These are phyloP conservation scores for Tolypocladium nubicola DNA, from an alignment of 2,329 filamentous ascomycete species.

Conservation along the genomic window DNA sequence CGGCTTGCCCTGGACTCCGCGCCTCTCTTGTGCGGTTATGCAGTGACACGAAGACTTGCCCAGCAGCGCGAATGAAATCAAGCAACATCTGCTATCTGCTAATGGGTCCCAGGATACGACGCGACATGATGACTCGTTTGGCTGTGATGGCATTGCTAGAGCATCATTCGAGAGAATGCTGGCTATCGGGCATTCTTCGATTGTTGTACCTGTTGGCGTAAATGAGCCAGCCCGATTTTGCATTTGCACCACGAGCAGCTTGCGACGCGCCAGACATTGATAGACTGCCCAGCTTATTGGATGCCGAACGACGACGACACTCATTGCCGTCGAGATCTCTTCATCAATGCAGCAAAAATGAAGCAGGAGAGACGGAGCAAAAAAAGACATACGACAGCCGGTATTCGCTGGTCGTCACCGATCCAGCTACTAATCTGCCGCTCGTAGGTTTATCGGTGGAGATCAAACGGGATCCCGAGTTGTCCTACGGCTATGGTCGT, in stretches of 20 bases:
- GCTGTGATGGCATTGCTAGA: not conserved
- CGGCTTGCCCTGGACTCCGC: not conserved
- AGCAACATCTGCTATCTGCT: not conserved
- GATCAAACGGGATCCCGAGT: not conserved
- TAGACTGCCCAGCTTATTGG: not conserved
- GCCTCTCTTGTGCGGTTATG: not conserved
- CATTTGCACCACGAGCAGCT: not conserved
- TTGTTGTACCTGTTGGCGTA: not conserved
- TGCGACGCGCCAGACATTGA: not conserved
- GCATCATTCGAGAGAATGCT: not conserved
- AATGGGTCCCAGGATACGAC: not conserved
- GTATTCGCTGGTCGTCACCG: constrained; percentile 1
- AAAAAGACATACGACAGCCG: not conserved
- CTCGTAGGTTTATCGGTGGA: not conserved
- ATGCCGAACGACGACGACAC: not conserved
- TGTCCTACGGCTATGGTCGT: not conserved
- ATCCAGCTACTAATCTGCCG: not conserved
- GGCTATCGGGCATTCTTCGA: not conserved
- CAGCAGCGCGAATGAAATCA: not conserved
- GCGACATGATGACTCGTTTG: too few relatives aligned
- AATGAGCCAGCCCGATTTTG: not conserved
- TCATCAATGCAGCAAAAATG: not conserved
- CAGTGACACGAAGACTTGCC: not conserved
- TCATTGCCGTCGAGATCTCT: not conserved
- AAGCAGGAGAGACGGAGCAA: not conserved